Conservation (phyloP, 1,284 basidiomycete species). For the Tilletiaria anomala region DNA sequence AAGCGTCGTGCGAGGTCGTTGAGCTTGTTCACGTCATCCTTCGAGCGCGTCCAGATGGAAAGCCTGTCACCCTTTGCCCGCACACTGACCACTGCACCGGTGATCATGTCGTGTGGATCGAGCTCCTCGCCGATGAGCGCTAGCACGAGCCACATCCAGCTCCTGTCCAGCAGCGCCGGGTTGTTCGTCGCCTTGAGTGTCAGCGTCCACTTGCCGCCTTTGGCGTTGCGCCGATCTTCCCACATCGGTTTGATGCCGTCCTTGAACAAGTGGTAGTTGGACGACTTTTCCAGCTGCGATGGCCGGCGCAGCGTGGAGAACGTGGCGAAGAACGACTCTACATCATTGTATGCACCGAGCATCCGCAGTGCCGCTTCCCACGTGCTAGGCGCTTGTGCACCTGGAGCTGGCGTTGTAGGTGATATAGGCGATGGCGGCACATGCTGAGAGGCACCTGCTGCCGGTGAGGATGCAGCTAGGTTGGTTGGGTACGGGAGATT, state of each 20-base stretch:
- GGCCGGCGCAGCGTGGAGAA: constrained; percentile 88
- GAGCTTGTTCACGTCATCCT: constrained; percentile 63
- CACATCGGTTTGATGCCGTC: constrained; percentile 76
- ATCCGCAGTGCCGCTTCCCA: constrained; percentile 25
- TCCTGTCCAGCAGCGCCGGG: constrained; percentile 61
- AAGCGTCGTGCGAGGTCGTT: constrained; percentile 70
- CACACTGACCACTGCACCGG: constrained; percentile 64
- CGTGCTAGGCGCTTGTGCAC: constrained; percentile 49
- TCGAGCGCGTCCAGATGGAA: constrained; percentile 81
- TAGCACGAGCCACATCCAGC: constrained; percentile 81
- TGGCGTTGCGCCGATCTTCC: constrained; percentile 81
- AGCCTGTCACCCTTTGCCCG: constrained; percentile 75
- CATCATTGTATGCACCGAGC: constrained; percentile 29
- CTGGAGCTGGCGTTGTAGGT: constrained; percentile 62
- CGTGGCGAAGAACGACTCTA: constrained; percentile 81
- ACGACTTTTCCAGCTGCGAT: constrained; percentile 67
- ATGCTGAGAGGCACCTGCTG: constrained; percentile 41
- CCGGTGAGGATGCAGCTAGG: neutral
- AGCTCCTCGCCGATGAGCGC: constrained; percentile 78
- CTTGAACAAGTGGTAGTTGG: constrained; percentile 91
- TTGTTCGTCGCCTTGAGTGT: constrained; percentile 64
- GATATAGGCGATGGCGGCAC: constrained; percentile 59
- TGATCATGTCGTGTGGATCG: constrained; percentile 54
- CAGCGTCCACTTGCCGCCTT: constrained; percentile 84
- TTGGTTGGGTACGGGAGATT: constrained; percentile 7